Percentiles rank a stretch among this genome's conserved stretches.
Evolutionary conservation across 2,329 filamentous ascomycete species (phyloP).

Genomic region (Escovopsis sp.): DNA sequence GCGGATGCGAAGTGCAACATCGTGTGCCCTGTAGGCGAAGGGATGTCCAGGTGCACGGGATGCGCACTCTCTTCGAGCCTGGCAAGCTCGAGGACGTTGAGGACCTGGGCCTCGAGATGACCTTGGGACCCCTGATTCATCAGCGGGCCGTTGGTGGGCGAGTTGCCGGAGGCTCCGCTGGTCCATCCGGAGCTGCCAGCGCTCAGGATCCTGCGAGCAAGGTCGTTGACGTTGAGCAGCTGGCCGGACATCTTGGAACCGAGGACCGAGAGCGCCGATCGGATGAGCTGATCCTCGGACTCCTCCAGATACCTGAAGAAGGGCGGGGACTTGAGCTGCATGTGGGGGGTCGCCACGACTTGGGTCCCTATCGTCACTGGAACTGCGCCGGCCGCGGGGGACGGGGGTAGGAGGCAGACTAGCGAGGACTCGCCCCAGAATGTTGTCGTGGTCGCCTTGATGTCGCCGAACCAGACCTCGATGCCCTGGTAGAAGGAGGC

Average conservation of each 20-base stretch:
- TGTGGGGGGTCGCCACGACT: conserved; percentile 22
- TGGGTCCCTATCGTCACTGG: conserved; percentile 53
- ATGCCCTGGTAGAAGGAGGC: conserved; percentile 62
- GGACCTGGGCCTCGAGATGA: conserved; percentile 51
- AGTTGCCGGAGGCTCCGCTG: conserved; percentile 22
- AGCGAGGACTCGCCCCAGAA: conserved; percentile 72
- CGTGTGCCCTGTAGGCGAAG: conserved; percentile 54
- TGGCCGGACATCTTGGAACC: conserved; percentile 50
- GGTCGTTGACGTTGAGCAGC: conserved; percentile 44
- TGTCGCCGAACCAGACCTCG: conserved; percentile 69
- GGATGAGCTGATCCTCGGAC: conserved; percentile 52
- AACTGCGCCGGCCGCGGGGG: conserved; percentile 51
- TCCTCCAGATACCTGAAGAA: conserved; percentile 64
- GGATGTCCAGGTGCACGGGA: conserved; percentile 51
- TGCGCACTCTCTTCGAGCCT: conserved; percentile 62
- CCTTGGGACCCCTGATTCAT: conserved; percentile 27
- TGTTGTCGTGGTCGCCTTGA: conserved; percentile 53
- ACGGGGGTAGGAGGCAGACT: conserved; percentile 64
- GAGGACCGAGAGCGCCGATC: conserved; percentile 50
- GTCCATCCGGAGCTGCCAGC: conserved; percentile 34
- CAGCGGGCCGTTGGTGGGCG: conserved; percentile 26
- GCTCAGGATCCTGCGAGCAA: conserved; percentile 46
- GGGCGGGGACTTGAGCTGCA: conserved; percentile 26
- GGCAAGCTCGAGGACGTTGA: conserved; percentile 64
- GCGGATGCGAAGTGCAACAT: conserved; percentile 70